These are phyloP conservation scores for Melanogaster broomeanus DNA, from an alignment of 768 basidiomycete genomes.

Conservation along the genomic window DNA sequence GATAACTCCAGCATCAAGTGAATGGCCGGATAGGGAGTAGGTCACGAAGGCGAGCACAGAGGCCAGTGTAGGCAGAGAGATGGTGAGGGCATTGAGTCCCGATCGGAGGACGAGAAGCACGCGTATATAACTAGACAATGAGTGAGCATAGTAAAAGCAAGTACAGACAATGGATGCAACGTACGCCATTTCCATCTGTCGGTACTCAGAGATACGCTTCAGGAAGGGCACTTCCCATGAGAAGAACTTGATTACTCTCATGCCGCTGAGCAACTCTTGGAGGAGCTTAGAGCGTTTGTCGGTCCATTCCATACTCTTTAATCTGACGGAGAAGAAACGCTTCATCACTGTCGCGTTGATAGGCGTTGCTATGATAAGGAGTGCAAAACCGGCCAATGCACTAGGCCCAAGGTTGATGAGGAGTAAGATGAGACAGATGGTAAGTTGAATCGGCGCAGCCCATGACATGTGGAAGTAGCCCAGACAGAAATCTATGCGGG, in stretches of 20 bases:
- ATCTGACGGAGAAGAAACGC: slow-evolving; percentile 54
- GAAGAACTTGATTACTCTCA: slow-evolving; percentile 93
- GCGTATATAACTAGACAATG: slow-evolving; percentile 54
- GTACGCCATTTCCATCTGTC: slow-evolving; percentile 70
- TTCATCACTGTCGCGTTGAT: slow-evolving; percentile 76
- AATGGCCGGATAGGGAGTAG: slow-evolving; percentile 73
- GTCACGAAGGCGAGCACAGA: slow-evolving; percentile 77
- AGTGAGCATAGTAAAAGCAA: neutral
- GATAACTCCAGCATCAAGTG: slow-evolving; percentile 66
- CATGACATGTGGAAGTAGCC: slow-evolving; percentile 82
- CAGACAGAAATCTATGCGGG: slow-evolving; percentile 86
- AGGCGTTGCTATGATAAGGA: slow-evolving; percentile 73
- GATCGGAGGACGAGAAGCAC: slow-evolving; percentile 65
- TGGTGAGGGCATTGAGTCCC: slow-evolving; percentile 65
- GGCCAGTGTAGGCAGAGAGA: slow-evolving; percentile 76
- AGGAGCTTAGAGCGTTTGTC: slow-evolving; percentile 88
- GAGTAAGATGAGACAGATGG: slow-evolving; percentile 74
- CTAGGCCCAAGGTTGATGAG: slow-evolving; percentile 69
- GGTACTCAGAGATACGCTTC: slow-evolving; percentile 65
- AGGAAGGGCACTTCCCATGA: slow-evolving; percentile 87
- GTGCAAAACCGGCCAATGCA: slow-evolving; percentile 54
- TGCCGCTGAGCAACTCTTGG: slow-evolving; percentile 86
- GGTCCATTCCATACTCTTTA: slow-evolving; percentile 83
- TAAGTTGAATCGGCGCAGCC: slow-evolving; percentile 76
- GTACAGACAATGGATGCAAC: slow-evolving; percentile 5